Evolutionary conservation across 352 stramenopile genomes (phyloP).

Genomic region (Phytophthora brassicae): DNA sequence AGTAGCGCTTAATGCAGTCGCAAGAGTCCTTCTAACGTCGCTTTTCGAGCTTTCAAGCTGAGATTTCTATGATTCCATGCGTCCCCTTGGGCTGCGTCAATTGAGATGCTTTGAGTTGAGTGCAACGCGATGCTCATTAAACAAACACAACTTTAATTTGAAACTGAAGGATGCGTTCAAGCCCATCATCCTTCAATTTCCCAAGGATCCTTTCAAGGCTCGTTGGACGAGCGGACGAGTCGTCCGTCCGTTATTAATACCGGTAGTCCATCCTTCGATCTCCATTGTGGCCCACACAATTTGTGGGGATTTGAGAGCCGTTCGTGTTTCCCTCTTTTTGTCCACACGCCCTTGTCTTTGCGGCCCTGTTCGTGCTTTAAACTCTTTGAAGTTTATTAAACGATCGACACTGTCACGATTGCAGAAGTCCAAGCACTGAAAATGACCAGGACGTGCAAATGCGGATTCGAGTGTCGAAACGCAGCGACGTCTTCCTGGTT

Average conservation of each 20-base stretch:
- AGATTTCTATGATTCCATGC: not conserved
- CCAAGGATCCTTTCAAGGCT: too few species aligned
- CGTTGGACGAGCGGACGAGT: too few species aligned
- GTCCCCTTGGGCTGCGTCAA: not conserved
- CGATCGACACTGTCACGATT: not conserved
- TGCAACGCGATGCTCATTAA: constrained; percentile 10
- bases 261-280: too few species aligned
- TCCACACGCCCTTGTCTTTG: constrained; percentile 13
- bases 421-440: constrained; percentile 12
- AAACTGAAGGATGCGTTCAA: constrained; percentile 10
- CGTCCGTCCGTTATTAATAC: too few species aligned
- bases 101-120: constrained; percentile 1
- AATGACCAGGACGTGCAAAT: constrained; percentile 1
- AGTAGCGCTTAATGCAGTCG: too few species aligned
- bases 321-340: too few species aligned
- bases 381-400: not conserved
- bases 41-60: not conserved
- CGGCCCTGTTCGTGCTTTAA: not conserved
- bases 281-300: too few species aligned
- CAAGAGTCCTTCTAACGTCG: not conserved
- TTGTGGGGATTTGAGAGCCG: too few species aligned
- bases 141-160: constrained; percentile 13
- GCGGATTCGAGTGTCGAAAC: constrained; percentile 5
- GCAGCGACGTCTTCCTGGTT: not conserved
- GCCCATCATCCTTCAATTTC: too few species aligned